Percentiles rank a stretch among this genome's conserved stretches.
phyloP scores from a whole-genome alignment of 495 filamentous ascomycete genomes.

The Trichodelitschia bisporula region DNA sequence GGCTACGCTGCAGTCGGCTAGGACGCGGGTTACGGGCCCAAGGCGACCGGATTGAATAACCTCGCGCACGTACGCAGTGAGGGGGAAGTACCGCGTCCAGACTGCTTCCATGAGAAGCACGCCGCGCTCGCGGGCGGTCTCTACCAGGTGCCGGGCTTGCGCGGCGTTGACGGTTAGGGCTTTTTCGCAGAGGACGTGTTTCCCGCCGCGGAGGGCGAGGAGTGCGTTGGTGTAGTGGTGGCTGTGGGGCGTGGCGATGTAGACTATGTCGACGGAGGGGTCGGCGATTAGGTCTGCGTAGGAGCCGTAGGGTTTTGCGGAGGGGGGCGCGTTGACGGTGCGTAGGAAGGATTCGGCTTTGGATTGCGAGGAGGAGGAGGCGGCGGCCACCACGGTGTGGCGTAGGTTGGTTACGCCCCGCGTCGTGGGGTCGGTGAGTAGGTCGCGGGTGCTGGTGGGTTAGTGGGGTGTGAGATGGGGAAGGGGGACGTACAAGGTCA shows the following conservation, averaged over 20 bases:
- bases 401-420: conserved; percentile 49
- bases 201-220: conserved; percentile 58
- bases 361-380: conserved; percentile 47
- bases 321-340: conserved; percentile 32
- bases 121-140: conserved; percentile 48
- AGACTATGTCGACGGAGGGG: conserved; percentile 62
- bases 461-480: no score
- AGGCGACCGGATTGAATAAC: conserved; percentile 42
- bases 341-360: conserved; percentile 50
- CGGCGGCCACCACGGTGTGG: conserved; percentile 59
- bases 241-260: conserved; percentile 83
- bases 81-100: conserved; percentile 82
- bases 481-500: no score
- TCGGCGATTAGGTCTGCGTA: conserved; percentile 62
- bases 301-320: conserved; percentile 52
- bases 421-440: conserved; percentile 48
- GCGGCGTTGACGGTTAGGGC: conserved; percentile 73
- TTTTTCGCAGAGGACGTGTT: conserved; percentile 85
- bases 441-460: no score
- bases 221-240: conserved; percentile 87
- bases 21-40: conserved; percentile 52
- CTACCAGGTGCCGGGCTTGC: conserved; percentile 50
- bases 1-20: conserved; percentile 40
- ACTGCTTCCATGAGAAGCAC: conserved; percentile 92
- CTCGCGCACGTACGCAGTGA: conserved; percentile 49